phyloP scores from a whole-genome alignment of 2,329 filamentous ascomycete genomes.

The Zymoseptoria brevis region DNA sequence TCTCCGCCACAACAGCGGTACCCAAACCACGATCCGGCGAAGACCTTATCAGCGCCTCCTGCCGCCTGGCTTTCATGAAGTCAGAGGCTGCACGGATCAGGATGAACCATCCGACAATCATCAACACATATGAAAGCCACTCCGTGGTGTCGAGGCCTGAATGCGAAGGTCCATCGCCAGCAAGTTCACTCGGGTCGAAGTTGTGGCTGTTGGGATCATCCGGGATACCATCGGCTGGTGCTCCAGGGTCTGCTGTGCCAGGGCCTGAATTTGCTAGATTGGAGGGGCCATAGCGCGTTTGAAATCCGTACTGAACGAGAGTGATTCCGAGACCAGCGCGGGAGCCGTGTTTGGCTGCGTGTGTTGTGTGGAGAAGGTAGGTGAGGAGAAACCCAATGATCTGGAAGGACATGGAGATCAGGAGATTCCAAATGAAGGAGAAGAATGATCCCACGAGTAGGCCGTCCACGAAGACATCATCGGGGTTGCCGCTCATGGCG shows the following conservation, averaged over 20 bases:
- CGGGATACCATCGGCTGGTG: constrained; percentile 47
- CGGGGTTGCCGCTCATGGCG: constrained; percentile 72
- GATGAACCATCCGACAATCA: constrained; percentile 98
- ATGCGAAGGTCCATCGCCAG: constrained; percentile 29
- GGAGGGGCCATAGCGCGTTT: constrained; percentile 61
- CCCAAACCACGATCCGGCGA: constrained; percentile 82
- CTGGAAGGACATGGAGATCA: constrained; percentile 97
- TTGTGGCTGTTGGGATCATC: constrained; percentile 83
- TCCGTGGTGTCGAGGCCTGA: constrained; percentile 63
- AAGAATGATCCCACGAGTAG: constrained; percentile 85
- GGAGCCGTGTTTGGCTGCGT: constrained; percentile 95
- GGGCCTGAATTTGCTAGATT: constrained; percentile 8
- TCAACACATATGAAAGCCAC: constrained; percentile 84
- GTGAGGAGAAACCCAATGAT: constrained; percentile 95
- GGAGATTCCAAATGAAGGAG: constrained; percentile 82
- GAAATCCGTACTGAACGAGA: constrained; percentile 92
- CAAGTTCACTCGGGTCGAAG: constrained; percentile 63
- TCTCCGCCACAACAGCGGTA: constrained; percentile 77
- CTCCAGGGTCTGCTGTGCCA: not conserved
- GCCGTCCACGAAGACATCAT: constrained; percentile 95
- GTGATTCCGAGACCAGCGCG: constrained; percentile 90
- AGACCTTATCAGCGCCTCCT: constrained; percentile 87
- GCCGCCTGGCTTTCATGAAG: constrained; percentile 76
- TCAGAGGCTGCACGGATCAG: constrained; percentile 89
- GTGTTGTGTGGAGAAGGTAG: constrained; percentile 94